Base-by-base conservation (phyloP, 805 yeast species). In the Saccharomycopsis javanensis region DNA sequence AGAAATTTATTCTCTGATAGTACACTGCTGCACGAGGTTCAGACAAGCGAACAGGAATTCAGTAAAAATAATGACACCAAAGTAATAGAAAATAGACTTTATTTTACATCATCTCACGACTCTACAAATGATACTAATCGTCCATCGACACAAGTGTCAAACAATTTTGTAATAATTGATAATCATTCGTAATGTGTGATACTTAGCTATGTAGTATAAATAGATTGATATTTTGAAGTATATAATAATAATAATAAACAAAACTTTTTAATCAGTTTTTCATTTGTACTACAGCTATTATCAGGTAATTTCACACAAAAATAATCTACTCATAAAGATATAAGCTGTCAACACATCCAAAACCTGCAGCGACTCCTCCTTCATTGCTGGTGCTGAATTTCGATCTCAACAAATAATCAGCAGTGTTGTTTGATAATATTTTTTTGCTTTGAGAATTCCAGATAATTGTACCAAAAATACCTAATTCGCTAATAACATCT, bases 351-450 rank as follows among this genome's bases (percentile, higher is more conserved):
- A 94, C 88, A 70, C 97, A 90, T 5, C 98, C 99, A 71, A 88
- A 92, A 1, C 99, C 99, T 15, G 99, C 99, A 23, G 98, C 98
- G 34, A 94, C 97, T 42, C 99, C 99, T 38, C 99, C 99, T 73
- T 94, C 99, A 70, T 94, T 84, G 55, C 96, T 86, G 3, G 85
- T 74, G 62, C 88, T 85, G 57, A 90, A 81, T 69, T 94, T 94
- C 0, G 97, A 86, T 72, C 99, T 82, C 64, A 94, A 73, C 62
- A 94, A 75, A 81, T 88, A 88, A 5, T 97, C 98, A 1, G 90
- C 81, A 61, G 79, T 79, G 45, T 80, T 80, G 68, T 94, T 94
- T 56, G 72, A 67, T 38, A 80, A 64, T 10, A 86, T 72, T 35
- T 79, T 73, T 2, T 86, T 85, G 1, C 77, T 68, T 8, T 74